Evolutionary conservation across 305 asterid species (phyloP).

Genomic region (Fraxinus velutina): DNA sequence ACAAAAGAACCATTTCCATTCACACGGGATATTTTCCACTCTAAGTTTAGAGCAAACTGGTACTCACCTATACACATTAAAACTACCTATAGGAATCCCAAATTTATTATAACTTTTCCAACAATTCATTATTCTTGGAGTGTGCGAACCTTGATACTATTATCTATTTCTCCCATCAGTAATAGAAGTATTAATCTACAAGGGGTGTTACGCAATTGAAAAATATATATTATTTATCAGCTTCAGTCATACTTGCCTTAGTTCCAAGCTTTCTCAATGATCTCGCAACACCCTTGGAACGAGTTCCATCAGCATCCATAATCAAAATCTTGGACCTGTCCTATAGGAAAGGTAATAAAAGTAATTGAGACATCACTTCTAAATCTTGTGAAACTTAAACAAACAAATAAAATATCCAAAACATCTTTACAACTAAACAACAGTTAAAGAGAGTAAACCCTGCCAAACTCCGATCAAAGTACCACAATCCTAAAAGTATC

Average conservation of each 20-base stretch:
- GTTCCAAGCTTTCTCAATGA: conserved; percentile 77
- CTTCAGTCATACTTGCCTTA: conserved; percentile 50
- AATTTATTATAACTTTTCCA: neutral
- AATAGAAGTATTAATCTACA: neutral
- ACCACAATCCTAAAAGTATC: neutral
- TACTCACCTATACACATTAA: neutral
- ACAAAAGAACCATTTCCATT: neutral
- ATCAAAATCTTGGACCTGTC: conserved; percentile 76
- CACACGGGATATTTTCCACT: neutral
- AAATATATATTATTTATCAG: neutral
- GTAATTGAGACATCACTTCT: conserved; percentile 26
- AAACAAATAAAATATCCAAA: conserved; percentile 1
- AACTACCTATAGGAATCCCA: neutral
- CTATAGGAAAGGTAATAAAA: conserved; percentile 37
- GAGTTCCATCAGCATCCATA: conserved; percentile 86
- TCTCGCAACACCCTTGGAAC: conserved; percentile 78
- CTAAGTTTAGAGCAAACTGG: neutral
- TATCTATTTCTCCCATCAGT: conserved; percentile 12
- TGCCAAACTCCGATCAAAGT: neutral
- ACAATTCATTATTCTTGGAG: neutral
- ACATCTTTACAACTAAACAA: neutral
- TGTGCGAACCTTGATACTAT: neutral
- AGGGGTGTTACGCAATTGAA: conserved; percentile 2
- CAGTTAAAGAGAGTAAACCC: neutral
- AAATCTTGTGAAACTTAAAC: neutral